Evolutionary conservation across 148 eudicot species (phyloP).

Genomic region (Agrostemma githago): DNA sequence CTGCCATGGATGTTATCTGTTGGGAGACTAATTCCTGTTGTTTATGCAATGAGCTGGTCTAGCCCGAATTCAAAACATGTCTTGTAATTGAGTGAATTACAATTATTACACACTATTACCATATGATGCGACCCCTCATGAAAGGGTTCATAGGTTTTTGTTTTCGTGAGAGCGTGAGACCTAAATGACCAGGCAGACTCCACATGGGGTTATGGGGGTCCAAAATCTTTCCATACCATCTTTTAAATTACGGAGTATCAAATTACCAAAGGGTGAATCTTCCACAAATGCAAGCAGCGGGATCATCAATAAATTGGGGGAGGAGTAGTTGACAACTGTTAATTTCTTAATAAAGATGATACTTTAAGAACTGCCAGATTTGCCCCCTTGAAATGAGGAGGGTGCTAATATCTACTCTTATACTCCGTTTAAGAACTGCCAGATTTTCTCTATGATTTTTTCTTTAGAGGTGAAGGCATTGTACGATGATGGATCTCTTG

Average conservation of each 20-base stretch:
- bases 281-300: background rate
- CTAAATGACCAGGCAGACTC: background rate
- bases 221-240: background rate
- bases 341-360: background rate
- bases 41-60: background rate
- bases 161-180: background rate
- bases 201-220: background rate
- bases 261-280: background rate
- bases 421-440: background rate
- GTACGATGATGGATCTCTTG: background rate
- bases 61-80: background rate
- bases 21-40: conserved; percentile 6
- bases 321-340: background rate
- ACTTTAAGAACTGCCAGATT: background rate
- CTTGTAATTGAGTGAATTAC: background rate
- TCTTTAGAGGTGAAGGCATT: background rate
- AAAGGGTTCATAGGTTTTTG: background rate
- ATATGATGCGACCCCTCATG: background rate
- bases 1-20: background rate
- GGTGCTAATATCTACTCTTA: background rate
- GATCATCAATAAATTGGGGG: background rate
- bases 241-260: no score
- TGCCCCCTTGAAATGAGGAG: background rate
- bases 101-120: background rate
- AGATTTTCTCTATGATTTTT: background rate